phyloP scores from a whole-genome alignment of 2,329 filamentous ascomycete species.

The Macroventuria anomochaeta region DNA sequence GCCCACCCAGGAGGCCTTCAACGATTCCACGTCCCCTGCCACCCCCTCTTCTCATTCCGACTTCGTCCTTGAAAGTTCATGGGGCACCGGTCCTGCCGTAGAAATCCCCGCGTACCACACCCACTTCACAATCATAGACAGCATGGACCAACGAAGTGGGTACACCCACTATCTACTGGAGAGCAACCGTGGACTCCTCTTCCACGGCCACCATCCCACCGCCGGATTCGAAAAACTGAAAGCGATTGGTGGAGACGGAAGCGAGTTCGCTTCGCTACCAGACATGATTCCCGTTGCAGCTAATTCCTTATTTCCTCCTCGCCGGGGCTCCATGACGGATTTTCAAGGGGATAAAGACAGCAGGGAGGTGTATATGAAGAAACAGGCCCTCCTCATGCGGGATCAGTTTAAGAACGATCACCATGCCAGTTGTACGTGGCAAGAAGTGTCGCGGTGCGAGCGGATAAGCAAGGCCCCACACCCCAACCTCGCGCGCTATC shows the following conservation, averaged over 20 bases:
- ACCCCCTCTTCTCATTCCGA: not conserved
- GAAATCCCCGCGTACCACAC: not conserved
- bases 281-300: not conserved
- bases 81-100: not conserved
- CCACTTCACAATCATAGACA: not conserved
- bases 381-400: not conserved
- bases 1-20: not conserved
- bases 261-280: not conserved
- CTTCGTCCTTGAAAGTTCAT: not conserved
- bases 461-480: not conserved
- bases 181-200: not conserved
- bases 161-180: not conserved
- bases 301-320: not conserved
- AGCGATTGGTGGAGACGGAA: not conserved
- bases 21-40: not conserved
- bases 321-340: not conserved
- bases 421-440: not conserved
- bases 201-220: not conserved
- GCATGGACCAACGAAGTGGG: not conserved
- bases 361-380: not conserved
- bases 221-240: not conserved
- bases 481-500: slow-evolving; percentile 9
- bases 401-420: not conserved
- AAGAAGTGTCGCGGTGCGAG: slow-evolving; percentile 1
- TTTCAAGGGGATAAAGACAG: not conserved